Base-by-base conservation (phyloP, 768 basidiomycete genomes). In the Russula earlei region DNA sequence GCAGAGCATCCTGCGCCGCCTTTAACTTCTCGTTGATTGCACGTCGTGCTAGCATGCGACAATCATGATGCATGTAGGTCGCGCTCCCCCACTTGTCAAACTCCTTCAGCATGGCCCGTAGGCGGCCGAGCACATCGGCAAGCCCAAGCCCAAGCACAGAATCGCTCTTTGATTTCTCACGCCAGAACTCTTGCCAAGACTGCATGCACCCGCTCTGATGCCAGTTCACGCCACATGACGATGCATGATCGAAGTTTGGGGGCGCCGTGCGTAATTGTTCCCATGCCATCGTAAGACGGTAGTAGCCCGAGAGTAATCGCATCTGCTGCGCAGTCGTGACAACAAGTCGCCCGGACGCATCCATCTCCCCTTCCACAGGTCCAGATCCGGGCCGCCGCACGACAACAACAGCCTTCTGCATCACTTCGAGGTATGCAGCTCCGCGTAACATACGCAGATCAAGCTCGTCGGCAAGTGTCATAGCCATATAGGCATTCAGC, bases 51-150 rank as follows among this genome's bases (percentile, higher is more conserved):
- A 71, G 67, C 63, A 72, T 68, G 64, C 82, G 75, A 70, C 86
- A 88, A 54, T 87, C 86, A 54, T 80, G 82, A 62, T 87, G 83
- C 86, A 87, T 87, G 65, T 85, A 85, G n/a, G 82, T 81, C 55
- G 81, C 81, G 56, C 77, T 78, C 2, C 84, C 83, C 80, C 82
- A 82, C 51, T 79, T 72, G 54, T 85, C 85, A 56, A 82, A 84
- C 53, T 86, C 83, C 68, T 81, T 82, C 62, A 79, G 70, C 34
- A 88, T 74, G 55, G 78, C 72, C 64, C 71, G 78, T 62, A 88
- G 66, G 56, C 82, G 75, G 34, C 86, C 87, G 5, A 84, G 66
- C 33, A 87, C 83, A 64, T 88, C 84, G 31, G 84, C 82, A 2
- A 80, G 67, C 8, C 79, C 82, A 5, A 83, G 73, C 14, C 71